Percentiles rank a stretch among this genome's conserved stretches.
Conservation (phyloP, 805 yeast genomes). For the Saturnispora saitoi region DNA sequence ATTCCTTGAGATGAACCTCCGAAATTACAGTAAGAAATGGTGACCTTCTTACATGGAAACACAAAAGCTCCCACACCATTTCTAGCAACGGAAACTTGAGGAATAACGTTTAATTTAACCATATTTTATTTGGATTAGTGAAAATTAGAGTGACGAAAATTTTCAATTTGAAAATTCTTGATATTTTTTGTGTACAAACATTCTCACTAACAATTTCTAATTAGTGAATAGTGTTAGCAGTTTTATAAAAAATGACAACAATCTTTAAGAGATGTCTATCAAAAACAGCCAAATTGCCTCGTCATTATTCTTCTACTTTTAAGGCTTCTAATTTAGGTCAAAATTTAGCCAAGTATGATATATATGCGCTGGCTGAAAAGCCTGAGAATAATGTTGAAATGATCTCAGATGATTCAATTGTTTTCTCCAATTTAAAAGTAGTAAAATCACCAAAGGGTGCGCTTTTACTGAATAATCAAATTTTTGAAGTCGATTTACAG, state of each 20-base stretch:
- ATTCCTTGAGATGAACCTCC: conserved; percentile 91
- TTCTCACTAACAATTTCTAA: no score
- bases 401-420: conserved; percentile 47
- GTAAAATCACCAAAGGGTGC: conserved; percentile 42
- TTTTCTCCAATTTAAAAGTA: conserved; percentile 45
- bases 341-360: conserved; percentile 35
- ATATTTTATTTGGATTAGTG: conserved; percentile 9
- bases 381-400: conserved; percentile 46
- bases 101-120: conserved; percentile 46
- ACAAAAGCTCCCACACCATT: conserved; percentile 74
- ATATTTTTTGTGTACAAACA: no score
- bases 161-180: background rate
- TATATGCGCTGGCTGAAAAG: conserved; percentile 33
- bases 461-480: conserved; percentile 47
- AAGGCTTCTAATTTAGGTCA: conserved; percentile 30
- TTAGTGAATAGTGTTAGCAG: no score
- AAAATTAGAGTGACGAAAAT: background rate
- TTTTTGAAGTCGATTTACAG: conserved; percentile 48
- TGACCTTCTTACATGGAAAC: conserved; percentile 64
- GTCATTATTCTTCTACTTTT: conserved; percentile 22
- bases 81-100: conserved; percentile 51
- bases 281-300: background rate
- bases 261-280: conserved; percentile 11
- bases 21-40: conserved; percentile 83
- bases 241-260: background rate